A percentile compares a stretch with the other conserved stretches of the same genome.
phyloP scores from a whole-genome alignment of 1,284 basidiomycete species.

The Hemileia vastatrix region DNA sequence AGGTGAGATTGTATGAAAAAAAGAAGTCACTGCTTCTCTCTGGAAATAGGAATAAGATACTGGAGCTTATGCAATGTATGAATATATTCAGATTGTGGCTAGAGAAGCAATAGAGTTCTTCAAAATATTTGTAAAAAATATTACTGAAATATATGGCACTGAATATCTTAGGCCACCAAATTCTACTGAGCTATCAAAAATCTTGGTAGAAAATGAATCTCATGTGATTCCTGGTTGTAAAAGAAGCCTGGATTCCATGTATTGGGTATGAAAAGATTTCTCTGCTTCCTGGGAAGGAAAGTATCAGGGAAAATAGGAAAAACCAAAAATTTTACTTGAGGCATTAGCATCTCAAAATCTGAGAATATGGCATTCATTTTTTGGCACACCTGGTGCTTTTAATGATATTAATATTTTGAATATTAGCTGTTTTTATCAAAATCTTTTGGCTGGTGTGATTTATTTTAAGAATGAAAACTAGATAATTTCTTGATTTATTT shows the following conservation, averaged over 20 bases:
- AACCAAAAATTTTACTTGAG: neutral
- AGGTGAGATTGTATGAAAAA: too few species aligned
- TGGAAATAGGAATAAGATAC: too few species aligned
- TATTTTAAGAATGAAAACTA: too few species aligned
- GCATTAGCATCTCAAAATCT: conserved; percentile 3
- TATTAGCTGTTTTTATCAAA: neutral
- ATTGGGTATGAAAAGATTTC: conserved; percentile 10
- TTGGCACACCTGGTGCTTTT: conserved; percentile 1
- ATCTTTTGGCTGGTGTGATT: too few species aligned
- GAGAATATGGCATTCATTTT: conserved; percentile 10
- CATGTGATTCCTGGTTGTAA: conserved; percentile 4
- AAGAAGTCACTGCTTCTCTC: too few species aligned
- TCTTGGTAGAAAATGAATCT: neutral
- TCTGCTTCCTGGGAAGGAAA: neutral
- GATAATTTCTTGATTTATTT: too few species aligned
- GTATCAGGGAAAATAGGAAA: conserved; percentile 1
- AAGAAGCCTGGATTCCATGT: conserved; percentile 10
- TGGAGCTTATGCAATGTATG: neutral
- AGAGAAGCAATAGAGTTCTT: neutral
- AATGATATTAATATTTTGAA: conserved; percentile 13
- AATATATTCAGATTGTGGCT: conserved; percentile 1
- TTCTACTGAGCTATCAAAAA: neutral
- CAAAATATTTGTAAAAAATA: neutral
- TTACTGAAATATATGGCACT: neutral
- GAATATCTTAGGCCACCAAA: conserved; percentile 1